phyloP scores from a whole-genome alignment of 2,329 filamentous ascomycete species.

The Penicillium sp. region DNA sequence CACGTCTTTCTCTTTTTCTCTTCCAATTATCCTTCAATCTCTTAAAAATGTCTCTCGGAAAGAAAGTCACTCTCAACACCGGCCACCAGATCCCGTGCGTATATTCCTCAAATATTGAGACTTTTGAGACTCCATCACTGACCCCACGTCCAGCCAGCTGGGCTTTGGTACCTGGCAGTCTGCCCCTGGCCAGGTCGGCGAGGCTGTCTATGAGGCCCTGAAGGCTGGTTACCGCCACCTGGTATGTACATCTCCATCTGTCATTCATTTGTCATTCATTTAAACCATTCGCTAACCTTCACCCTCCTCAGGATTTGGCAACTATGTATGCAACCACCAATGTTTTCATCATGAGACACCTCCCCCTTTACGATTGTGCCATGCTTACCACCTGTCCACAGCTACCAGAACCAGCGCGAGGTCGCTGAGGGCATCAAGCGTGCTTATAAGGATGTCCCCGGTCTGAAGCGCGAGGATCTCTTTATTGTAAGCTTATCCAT shows the following conservation, averaged over 20 bases:
- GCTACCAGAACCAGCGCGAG: conserved; percentile 35
- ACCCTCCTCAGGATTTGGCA: conserved; percentile 28
- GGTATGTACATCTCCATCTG: conserved; percentile 17
- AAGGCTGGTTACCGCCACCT: conserved; percentile 36
- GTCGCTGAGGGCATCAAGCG: conserved; percentile 30
- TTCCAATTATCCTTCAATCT: not conserved
- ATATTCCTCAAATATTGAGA: not conserved
- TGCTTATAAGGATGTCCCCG: conserved; percentile 32
- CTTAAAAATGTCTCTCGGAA: conserved; percentile 33
- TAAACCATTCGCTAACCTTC: conserved; percentile 9
- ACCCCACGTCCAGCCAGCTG: conserved; percentile 24
- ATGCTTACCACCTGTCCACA: conserved; percentile 6
- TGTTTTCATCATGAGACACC: not conserved
- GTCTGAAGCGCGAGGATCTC: conserved; percentile 35
- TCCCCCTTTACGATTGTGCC: not conserved
- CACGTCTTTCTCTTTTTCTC: conserved; percentile 4
- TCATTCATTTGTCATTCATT: not conserved
- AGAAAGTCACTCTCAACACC: conserved; percentile 33
- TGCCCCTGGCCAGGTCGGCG: conserved; percentile 33
- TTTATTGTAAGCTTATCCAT: conserved; percentile 29
- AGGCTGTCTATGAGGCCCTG: conserved; percentile 34
- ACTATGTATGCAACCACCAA: conserved; percentile 27
- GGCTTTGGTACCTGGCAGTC: conserved; percentile 38
- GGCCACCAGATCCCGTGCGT: conserved; percentile 34
- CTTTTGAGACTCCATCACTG: not conserved